Conservation (phyloP, 257 asterid genomes). For the Plantago major region DNA sequence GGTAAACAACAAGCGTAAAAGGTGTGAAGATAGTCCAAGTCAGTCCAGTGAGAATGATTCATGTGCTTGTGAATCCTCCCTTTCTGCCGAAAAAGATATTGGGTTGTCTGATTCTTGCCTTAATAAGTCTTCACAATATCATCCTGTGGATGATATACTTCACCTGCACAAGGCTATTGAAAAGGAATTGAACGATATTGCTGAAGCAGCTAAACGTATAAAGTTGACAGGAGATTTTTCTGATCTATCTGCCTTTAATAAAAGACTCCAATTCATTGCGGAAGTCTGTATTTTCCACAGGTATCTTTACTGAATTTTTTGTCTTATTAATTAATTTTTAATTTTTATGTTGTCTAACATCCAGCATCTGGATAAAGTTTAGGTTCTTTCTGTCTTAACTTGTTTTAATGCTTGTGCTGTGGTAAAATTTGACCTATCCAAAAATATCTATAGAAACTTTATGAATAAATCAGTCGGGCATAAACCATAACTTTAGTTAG, state of each 20-base stretch:
- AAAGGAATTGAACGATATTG: conserved; percentile 84
- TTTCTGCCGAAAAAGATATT: conserved; percentile 27
- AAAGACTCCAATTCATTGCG: conserved; percentile 91
- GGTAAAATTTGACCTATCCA: no score
- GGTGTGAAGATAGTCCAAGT: conserved; percentile 40
- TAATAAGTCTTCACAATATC: conserved; percentile 27
- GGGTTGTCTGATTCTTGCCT: conserved; percentile 32
- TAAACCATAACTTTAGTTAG: background rate
- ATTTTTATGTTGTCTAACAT: background rate
- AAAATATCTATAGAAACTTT: no score
- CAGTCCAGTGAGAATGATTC: conserved; percentile 36
- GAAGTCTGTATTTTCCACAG: conserved; percentile 98
- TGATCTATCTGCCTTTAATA: conserved; percentile 64
- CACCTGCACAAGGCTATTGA: conserved; percentile 92
- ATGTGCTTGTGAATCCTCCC: conserved; percentile 52
- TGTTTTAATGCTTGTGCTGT: background rate
- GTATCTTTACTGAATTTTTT: conserved; percentile 29
- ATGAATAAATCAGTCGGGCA: background rate
- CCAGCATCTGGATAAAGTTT: background rate
- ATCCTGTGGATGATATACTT: conserved; percentile 83
- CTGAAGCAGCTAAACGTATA: conserved; percentile 77
- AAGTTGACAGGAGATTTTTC: conserved; percentile 82
- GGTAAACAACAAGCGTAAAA: conserved; percentile 72
- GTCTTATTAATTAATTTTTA: background rate
- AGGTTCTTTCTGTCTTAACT: background rate